Evolutionary conservation across 768 basidiomycete species (phyloP), one percentile per base, ranked within the genome.

Genomic region (Clitopilus hobsonii): DNA sequence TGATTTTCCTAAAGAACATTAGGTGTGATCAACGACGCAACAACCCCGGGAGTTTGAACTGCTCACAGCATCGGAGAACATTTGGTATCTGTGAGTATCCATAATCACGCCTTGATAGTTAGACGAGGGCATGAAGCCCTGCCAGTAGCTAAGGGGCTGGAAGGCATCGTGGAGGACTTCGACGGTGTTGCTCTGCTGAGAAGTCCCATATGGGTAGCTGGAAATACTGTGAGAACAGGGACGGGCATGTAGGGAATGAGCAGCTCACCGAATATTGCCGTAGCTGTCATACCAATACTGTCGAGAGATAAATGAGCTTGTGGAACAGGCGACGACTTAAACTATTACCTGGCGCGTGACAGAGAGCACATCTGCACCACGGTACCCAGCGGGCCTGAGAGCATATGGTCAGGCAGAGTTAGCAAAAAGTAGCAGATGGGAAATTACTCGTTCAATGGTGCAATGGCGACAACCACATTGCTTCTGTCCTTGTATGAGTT

Each of bases 71-170:
- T 77, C 61, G 20, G 77, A 80, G 71, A 91, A 91, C 68, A 91
- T 79, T 63, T 89, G 87, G 63, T 91, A 91, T 52, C 86, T 81
- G 63, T 91, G 89, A 28, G 86, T 89, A 66, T 91, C 90, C 73
- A 93, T 81, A 22, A 85, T 80, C 18, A 91, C 91, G 10, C 88
- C 87, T 36, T 84, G 63, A 55, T 59, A 87, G 30, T 73, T 55
- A 0, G 82, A 79, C n/a, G 68, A 49, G 3, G 75, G 69, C 75
- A 83, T 74, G 57, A 86, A 89, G 18, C 82, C 81, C 32, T 69
- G 64, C 89, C 90, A 92, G 62, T 79, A 86, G 57, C 76, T 80
- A 49, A 90, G 74, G 49, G 83, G 73, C 65, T 90, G 88, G 74
- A 92, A 93, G 2, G 89, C 90, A 58, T 92, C 91, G 60, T 88